These are phyloP conservation scores for Globisporangium carolinianum DNA, from an alignment of 352 stramenopile species.

Conservation along the genomic window DNA sequence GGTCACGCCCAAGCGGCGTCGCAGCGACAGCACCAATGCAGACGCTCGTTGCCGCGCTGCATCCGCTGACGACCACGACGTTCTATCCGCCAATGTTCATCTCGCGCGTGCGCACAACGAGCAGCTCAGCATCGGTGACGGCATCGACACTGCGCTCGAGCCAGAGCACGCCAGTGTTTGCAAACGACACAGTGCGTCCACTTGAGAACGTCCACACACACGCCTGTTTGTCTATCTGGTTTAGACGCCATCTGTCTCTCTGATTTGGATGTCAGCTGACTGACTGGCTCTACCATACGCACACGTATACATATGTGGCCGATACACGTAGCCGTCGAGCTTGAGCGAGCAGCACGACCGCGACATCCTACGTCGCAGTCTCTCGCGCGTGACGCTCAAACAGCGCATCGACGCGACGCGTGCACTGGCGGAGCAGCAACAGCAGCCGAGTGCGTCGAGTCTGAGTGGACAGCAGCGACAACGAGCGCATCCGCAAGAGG, in stretches of 20 bases:
- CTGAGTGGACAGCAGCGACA: slow-evolving; percentile 3
- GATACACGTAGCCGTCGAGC: neutral
- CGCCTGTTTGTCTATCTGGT: too few species aligned
- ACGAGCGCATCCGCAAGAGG: slow-evolving; percentile 8
- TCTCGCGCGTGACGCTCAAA: slow-evolving; percentile 53
- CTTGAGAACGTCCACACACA: too few species aligned
- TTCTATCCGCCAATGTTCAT: slow-evolving; percentile 52
- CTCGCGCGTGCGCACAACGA: slow-evolving; percentile 25
- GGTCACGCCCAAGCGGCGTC: slow-evolving; percentile 19
- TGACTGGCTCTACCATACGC: neutral
- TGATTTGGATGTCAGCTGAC: too few species aligned
- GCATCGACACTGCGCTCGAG: slow-evolving; percentile 5
- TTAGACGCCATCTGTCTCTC: too few species aligned
- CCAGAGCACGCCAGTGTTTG: slow-evolving; percentile 14
- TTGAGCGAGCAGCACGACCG: slow-evolving; percentile 21
- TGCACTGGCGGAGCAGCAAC: neutral
- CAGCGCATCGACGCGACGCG: slow-evolving; percentile 24
- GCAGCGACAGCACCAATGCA: slow-evolving; percentile 32
- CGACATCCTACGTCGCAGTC: slow-evolving; percentile 48
- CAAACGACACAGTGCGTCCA: slow-evolving; percentile 1
- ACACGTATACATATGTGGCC: neutral
- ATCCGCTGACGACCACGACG: slow-evolving; percentile 44
- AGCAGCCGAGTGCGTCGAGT: neutral
- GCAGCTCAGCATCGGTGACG: neutral
- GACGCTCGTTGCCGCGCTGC: slow-evolving; percentile 23